Evolutionary conservation across 2,329 filamentous ascomycete species (phyloP).

Genomic region (Magnaporthales sp.): DNA sequence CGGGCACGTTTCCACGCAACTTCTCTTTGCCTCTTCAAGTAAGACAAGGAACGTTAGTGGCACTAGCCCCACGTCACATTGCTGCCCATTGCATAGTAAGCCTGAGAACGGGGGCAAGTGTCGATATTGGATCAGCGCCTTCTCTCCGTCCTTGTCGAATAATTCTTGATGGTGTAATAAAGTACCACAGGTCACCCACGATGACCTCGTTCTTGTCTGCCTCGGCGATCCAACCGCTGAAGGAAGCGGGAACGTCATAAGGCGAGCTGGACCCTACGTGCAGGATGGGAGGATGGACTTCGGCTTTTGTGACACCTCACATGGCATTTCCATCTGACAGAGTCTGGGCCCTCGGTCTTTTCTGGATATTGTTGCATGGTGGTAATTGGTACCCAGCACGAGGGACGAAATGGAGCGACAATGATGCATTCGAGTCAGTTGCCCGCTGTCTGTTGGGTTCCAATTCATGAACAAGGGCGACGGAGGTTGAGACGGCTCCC

Average conservation of each 20-base stretch:
- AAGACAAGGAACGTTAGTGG: not conserved
- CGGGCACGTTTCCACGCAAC: not conserved
- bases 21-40: not conserved
- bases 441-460: not conserved
- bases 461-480: not conserved
- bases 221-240: not conserved
- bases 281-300: not conserved
- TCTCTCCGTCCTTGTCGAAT: not conserved
- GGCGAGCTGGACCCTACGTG: not conserved
- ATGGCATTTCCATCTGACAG: not conserved
- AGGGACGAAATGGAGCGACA: not conserved
- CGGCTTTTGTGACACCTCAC: not conserved
- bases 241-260: not conserved
- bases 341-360: not conserved
- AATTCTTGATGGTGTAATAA: not conserved
- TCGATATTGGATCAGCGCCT: no score
- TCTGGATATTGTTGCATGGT: not conserved
- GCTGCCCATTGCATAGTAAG: not conserved
- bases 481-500: not conserved
- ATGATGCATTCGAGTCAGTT: not conserved
- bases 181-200: not conserved
- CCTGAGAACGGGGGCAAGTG: no score
- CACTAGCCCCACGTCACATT: not conserved
- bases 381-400: not conserved
- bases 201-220: not conserved